Conservation (phyloP, 208 protist species). For the Acanthamoeba castellanii region DNA sequence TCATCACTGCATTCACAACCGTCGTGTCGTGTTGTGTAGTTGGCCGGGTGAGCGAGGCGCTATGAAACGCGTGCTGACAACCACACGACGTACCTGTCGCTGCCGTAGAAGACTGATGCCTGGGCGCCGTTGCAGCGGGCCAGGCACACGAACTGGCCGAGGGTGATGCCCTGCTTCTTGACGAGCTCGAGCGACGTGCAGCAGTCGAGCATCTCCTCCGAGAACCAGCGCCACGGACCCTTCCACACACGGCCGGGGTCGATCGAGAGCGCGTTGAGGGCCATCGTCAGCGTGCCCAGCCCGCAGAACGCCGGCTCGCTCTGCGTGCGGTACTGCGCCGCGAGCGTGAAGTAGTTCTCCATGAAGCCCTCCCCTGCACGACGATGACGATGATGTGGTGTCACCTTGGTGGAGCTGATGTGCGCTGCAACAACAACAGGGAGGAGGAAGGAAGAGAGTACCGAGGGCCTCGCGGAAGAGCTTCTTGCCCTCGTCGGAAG, state of each 20-base stretch:
- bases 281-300: conserved; percentile 90
- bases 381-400: background rate
- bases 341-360: conserved; percentile 38
- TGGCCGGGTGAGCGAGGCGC: background rate
- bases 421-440: background rate
- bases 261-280: conserved; percentile 89
- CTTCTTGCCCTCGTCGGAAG: background rate
- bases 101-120: background rate
- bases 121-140: conserved; percentile 51
- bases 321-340: background rate
- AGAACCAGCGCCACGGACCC: conserved; percentile 92
- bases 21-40: background rate
- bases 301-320: conserved; percentile 83
- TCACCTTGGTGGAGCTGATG: background rate
- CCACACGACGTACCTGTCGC: background rate
- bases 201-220: conserved; percentile 90
- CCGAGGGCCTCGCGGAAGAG: background rate
- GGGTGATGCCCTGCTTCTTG: conserved; percentile 86
- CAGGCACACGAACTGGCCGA: conserved; percentile 85
- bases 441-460: background rate
- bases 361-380: background rate
- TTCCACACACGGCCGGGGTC: conserved; percentile 91
- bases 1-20: background rate
- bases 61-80: too few relatives aligned
- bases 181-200: conserved; percentile 86